Evolutionary conservation across 148 eudicot species (phyloP), one percentile per base, ranked within the genome.

Genomic region (Spergularia marina): DNA sequence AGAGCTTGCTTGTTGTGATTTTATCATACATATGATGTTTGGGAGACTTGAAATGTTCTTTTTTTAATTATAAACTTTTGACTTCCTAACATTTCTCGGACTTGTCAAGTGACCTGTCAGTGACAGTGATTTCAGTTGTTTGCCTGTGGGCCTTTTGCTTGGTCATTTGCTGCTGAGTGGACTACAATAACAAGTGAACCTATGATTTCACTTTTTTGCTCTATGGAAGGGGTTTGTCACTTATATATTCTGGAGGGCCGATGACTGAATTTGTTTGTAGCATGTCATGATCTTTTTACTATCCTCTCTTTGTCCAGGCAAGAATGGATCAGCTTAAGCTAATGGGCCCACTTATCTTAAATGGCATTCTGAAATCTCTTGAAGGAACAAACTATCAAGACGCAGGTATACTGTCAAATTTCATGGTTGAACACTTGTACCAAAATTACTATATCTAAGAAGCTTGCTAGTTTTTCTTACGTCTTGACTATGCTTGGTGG

Each of bases 291-390:
- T 23, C 61, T 44, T 65, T 71, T 71, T 49, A 55, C 23, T 12
- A 15, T 76, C 53, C 34, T 69, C 21, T 64, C 66, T 76, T n/a
- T 82, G 40, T 87, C 69, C 76, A 94, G 98, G 96, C 96, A 70
- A 90, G 81, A 84, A 82, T 80, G 66, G 98, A 89, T 74, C 98
- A 94, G 83, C 84, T 94, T 76, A 91, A 84, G 86, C 88, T 94
- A 36, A 94, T 91, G 98, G 97, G 96, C 57, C 98, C 98, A 76
- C 85, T 94, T 76, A 89, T 94, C 55, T 82, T 91, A 67, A 85
- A 70, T 83, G 98, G 96, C 68, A 89, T 91, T 81, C 61, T 90
- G 80, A 94, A 89, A 80, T 91, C 98, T 57, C 92, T 94, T 59
- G 96, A 91, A 74, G 82, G 83, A 77, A 76, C 79, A 66, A 83